Evolutionary conservation across 257 asterid genomes (phyloP).

Genomic region (Nicotiana noctiflora): DNA sequence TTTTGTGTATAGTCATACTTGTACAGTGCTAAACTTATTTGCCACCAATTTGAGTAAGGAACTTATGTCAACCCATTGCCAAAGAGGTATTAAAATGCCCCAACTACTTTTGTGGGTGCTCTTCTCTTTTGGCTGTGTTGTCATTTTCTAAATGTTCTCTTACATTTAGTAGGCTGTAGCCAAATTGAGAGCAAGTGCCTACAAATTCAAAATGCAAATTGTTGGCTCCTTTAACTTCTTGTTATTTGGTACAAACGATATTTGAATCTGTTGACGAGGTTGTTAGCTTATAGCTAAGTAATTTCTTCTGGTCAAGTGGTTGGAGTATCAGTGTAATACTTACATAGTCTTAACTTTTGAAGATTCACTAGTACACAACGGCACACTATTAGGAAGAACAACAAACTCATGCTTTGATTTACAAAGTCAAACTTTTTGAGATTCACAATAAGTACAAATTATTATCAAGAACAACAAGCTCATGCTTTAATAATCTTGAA

Average conservation of each 20-base stretch:
- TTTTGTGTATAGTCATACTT: conserved; percentile 5
- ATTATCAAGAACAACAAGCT: too few species aligned
- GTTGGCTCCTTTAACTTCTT: neutral
- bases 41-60: neutral
- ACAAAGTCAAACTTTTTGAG: too few species aligned
- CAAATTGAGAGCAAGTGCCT: neutral
- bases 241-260: neutral
- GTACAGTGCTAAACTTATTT: neutral
- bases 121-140: neutral
- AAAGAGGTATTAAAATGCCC: neutral
- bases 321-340: neutral
- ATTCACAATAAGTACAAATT: too few species aligned
- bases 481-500: neutral
- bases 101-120: neutral
- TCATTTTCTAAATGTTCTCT: neutral
- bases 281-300: neutral
- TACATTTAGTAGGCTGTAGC: neutral
- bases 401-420: neutral
- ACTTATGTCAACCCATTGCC: neutral
- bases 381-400: neutral
- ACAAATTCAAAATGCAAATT: too few species aligned
- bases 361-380: neutral
- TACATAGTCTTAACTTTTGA: neutral
- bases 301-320: neutral
- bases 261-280: neutral